Evolutionary conservation across 306 rosid species (phyloP).

Genomic region (Citrullus colocynthis): DNA sequence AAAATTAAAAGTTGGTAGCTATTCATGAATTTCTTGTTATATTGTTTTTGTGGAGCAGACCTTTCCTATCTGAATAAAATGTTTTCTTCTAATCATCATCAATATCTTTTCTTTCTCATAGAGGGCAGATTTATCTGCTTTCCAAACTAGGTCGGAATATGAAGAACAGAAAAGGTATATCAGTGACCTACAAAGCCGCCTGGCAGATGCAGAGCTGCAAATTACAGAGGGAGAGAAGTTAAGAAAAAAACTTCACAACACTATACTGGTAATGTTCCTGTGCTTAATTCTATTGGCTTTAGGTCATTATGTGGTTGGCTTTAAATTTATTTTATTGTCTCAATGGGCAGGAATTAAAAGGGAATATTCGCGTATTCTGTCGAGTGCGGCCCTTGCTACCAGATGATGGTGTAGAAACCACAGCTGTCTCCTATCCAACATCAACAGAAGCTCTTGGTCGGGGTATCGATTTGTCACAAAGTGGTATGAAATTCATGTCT

Average conservation of each 20-base stretch:
- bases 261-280: conserved; percentile 50
- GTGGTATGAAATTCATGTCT: conserved; percentile 29
- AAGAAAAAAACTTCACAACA: conserved; percentile 74
- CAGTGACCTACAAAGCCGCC: conserved; percentile 38
- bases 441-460: conserved; percentile 73
- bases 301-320: not conserved
- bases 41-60: not conserved
- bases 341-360: conserved; percentile 63
- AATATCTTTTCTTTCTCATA: conserved; percentile 12
- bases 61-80: not conserved
- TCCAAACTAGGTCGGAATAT: conserved; percentile 38
- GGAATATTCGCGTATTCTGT: conserved; percentile 90
- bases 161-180: conserved; percentile 49
- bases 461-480: conserved; percentile 71
- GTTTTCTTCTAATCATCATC: not conserved
- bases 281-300: not conserved
- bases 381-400: conserved; percentile 87
- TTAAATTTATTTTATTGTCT: conserved; percentile 8
- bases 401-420: conserved; percentile 49
- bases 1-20: conserved; percentile 40
- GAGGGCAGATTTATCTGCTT: conserved; percentile 54
- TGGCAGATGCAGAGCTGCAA: conserved; percentile 57
- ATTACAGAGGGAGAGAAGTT: conserved; percentile 66
- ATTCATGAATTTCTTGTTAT: not conserved
- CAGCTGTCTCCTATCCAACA: conserved; percentile 61